Evolutionary conservation across 257 asterid genomes (phyloP).

Genomic region (Datura wrightii): DNA sequence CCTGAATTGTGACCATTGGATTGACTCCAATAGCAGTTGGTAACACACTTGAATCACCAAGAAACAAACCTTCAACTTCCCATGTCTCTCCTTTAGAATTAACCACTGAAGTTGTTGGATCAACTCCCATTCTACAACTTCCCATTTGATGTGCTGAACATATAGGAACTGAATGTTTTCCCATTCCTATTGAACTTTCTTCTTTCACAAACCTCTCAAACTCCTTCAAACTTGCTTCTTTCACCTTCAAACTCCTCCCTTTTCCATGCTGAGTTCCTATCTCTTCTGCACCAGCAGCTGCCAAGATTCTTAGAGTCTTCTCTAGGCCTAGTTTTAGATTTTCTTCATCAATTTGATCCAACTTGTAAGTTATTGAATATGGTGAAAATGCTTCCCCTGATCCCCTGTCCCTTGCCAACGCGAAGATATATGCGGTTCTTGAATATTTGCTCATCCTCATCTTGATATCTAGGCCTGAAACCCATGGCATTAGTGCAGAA

Average conservation of each 20-base stretch:
- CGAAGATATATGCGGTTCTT: slow-evolving; percentile 67
- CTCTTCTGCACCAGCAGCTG: slow-evolving; percentile 86
- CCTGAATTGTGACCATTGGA: slow-evolving; percentile 92
- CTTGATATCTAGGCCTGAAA: slow-evolving; percentile 66
- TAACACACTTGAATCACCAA: slow-evolving; percentile 86
- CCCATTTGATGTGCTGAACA: slow-evolving; percentile 99
- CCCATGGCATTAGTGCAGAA: slow-evolving; percentile 71
- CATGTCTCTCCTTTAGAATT: slow-evolving; percentile 70
- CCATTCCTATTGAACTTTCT: slow-evolving; percentile 61
- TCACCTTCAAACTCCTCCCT: slow-evolving; percentile 65
- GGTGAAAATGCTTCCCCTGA: slow-evolving; percentile 58
- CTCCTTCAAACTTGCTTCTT: slow-evolving; percentile 46
- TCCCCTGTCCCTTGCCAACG: slow-evolving; percentile 75
- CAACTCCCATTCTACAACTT: slow-evolving; percentile 85
- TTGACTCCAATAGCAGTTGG: slow-evolving; percentile 93
- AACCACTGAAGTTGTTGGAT: slow-evolving; percentile 61
- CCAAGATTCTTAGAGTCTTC: slow-evolving; percentile 64
- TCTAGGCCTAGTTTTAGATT: slow-evolving; percentile 62
- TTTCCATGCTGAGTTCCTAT: slow-evolving; percentile 69
- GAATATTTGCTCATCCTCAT: slow-evolving; percentile 63
- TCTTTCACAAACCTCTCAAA: slow-evolving; percentile 65
- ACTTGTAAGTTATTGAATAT: slow-evolving; percentile 49
- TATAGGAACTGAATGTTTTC: slow-evolving; percentile 52
- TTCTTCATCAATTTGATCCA: slow-evolving; percentile 52
- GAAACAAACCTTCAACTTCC: slow-evolving; percentile 74